Percentiles rank a stretch among this genome's conserved stretches.
Evolutionary conservation across 345 rosid species (phyloP).

Genomic region (Murraya paniculata): DNA sequence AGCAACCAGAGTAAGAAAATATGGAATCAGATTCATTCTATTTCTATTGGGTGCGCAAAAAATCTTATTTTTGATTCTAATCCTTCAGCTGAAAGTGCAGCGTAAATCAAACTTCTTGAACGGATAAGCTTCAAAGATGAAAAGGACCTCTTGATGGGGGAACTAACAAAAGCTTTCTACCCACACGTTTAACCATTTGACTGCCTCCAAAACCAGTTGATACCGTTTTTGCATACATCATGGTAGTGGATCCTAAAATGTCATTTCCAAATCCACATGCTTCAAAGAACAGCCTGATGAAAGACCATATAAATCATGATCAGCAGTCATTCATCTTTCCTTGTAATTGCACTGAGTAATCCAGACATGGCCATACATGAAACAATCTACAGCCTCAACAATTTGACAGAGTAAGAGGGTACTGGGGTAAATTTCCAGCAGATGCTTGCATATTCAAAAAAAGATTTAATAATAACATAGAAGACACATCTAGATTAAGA

Average conservation of each 20-base stretch:
- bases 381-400: not conserved
- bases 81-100: not conserved
- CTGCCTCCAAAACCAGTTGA: conserved; percentile 26
- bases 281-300: conserved; percentile 66
- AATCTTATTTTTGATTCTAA: not conserved
- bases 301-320: conserved; percentile 8
- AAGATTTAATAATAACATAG: not conserved
- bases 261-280: conserved; percentile 90
- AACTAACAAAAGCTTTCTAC: conserved; percentile 36
- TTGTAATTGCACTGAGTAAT: not conserved
- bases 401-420: not conserved
- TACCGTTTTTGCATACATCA: conserved; percentile 63
- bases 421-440: not conserved
- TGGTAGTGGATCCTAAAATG: conserved; percentile 73
- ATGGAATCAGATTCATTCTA: not conserved
- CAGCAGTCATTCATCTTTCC: not conserved
- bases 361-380: not conserved
- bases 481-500: not conserved
- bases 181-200: conserved; percentile 26
- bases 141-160: conserved; percentile 26
- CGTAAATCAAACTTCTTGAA: not conserved
- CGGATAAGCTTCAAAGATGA: conserved; percentile 12
- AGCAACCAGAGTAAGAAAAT: not conserved
- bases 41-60: not conserved
- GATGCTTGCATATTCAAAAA: not conserved